These are phyloP conservation scores for Geotrichum siamense DNA, from an alignment of 1,139 yeast species.

Conservation along the genomic window DNA sequence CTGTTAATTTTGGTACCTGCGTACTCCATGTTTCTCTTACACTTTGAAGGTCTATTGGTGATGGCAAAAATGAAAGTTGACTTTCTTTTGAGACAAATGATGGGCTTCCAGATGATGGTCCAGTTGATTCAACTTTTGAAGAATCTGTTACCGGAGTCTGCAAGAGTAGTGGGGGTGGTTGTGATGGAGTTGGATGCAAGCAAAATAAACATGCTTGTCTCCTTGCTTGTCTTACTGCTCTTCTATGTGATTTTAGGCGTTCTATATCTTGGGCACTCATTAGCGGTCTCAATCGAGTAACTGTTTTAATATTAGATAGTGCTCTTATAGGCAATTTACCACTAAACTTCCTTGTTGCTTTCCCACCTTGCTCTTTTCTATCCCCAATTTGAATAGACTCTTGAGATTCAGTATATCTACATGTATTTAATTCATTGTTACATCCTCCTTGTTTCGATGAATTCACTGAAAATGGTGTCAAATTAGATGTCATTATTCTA, in stretches of 20 bases:
- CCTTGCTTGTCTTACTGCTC: constrained; percentile 8
- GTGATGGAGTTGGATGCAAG: background rate
- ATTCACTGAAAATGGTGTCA: background rate
- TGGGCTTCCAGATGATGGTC: too few species aligned
- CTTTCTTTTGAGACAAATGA: background rate
- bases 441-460: background rate
- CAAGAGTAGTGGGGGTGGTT: background rate
- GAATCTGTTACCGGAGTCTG: background rate
- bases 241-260: constrained; percentile 8
- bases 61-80: constrained; percentile 1
- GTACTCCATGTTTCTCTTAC: constrained; percentile 1
- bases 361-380: background rate
- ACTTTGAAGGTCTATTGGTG: background rate
- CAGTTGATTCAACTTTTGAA: background rate
- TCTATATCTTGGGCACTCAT: constrained; percentile 10
- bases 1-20: background rate
- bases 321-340: constrained; percentile 6
- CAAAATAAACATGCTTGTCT: constrained; percentile 10
- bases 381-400: too few species aligned
- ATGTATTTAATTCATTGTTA: too few species aligned
- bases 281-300: constrained; percentile 6
- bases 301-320: background rate
- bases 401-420: too few species aligned
- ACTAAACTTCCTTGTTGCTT: too few species aligned
- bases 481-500: constrained; percentile 1